Base-by-base conservation (phyloP, 2,329 filamentous ascomycete species). In the Sphaceloma murrayae region DNA sequence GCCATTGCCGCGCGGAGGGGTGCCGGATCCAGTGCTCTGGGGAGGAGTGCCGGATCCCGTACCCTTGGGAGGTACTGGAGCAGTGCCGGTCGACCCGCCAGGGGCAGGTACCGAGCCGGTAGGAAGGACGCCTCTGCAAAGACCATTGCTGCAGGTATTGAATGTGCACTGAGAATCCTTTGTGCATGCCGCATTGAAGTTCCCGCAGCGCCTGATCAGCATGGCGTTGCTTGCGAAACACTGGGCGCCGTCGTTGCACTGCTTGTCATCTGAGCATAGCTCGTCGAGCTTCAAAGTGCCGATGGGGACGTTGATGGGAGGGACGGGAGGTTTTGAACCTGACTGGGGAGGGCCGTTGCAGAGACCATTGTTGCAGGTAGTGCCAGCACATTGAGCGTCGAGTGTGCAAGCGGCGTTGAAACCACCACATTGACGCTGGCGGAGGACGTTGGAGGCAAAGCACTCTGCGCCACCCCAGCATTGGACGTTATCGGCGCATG, bases 111-210 rank as follows among this genome's bases (percentile, higher is more conserved):
- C n/a, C n/a, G n/a, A n/a, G n/a, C n/a, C n/a, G n/a, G n/a, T n/a
- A n/a, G 49, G 18, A 21, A 50, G 22, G 45, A 54, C 43, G 17
- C 54, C 54, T 18, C 46, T 53, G 50, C 54, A 56, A 16, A 56
- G 34, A 6, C 53, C 53, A 10, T 51, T 48, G 32, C 50, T 47
- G 51, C 54, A 56, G 10, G 52, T 54, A 38, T 56, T 56, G 49
- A 32, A 50, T 1, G 53, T 53, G 30, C 54, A 56, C 33, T 56
- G 53, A n/a, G 34, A 33, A 31, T 54, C 48, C n/a, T 14, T 30
- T 1, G 34, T 44, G 48, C 54, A 56, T 1, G 32, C 49, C 9
- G 53, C 53, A 26, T 54, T 52, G 54, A 51, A 54, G 17, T 51
- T 54, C 16, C 54, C 54, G 36, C 54, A 55, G 2, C 27, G 16